Base-by-base conservation (phyloP, 345 rosid genomes). In the Gossypium australe region DNA sequence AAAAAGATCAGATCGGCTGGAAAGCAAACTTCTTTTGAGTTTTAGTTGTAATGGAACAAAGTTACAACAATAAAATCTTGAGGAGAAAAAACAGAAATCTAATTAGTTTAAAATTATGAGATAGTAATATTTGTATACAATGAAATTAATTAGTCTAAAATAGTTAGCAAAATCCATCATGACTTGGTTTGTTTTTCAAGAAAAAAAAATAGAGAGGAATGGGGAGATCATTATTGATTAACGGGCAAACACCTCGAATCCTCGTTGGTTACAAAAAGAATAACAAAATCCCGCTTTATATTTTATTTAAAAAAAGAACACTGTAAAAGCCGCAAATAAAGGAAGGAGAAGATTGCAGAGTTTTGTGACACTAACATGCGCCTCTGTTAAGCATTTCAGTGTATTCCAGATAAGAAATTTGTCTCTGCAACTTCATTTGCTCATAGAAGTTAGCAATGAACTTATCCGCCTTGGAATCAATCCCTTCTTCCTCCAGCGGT, bases 381-480 rank as follows among this genome's bases (percentile, higher is more conserved):
- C 71, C 78, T 34, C 43, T 53, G 48, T 57, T 56, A 7, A 62
- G 70, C 68, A 71, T 83, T 45, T 87, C 85, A 12, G 83, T 78
- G 77, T 87, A 84, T 78, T 86, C 82, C 25, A 83, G 56, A 79
- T 82, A 86, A 3, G 97, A 95, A 71, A 89, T 75, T 85, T 93
- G 94, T 66, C 97, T 86, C 77, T 93, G 98, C 75, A 93, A 84
- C 87, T 85, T 95, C 75, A 95, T 86, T 76, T 91, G 92, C 76
- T 83, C 75, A 60, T 88, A 84, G 82, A 95, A 92, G 53, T 85
- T 81, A 22, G 92, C 90, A 65, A 93, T 95, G 75, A 95, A 95
- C 90, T 87, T 84, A 80, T 90, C 99, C 1, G 99, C 99, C 80
- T 86, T 88, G 69, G 76, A 72, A 77, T 95, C 98, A 68, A 95